Percentiles rank a stretch among this genome's conserved stretches.
phyloP scores from a whole-genome alignment of 2,329 filamentous ascomycete genomes.

The Colletotrichum liaoningense region DNA sequence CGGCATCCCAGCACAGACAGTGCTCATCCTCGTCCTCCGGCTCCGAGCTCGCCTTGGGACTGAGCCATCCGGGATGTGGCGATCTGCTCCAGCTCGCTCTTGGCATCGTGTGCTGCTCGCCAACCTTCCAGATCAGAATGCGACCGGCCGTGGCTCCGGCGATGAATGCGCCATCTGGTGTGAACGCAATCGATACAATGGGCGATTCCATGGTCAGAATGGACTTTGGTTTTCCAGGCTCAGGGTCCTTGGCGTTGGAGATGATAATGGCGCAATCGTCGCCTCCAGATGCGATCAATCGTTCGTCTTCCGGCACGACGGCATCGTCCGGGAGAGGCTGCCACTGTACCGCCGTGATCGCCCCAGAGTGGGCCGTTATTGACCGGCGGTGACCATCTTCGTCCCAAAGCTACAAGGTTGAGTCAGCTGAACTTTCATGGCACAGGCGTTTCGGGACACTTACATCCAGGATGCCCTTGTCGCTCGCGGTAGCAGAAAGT shows the following conservation, averaged over 20 bases:
- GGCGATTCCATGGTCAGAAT: constrained; percentile 71
- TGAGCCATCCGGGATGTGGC: constrained; percentile 68
- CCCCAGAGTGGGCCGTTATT: constrained; percentile 69
- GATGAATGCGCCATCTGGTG: constrained; percentile 72
- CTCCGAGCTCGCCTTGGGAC: constrained; percentile 63
- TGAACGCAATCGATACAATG: constrained; percentile 70
- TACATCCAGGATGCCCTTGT: constrained; percentile 71
- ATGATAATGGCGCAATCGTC: constrained; percentile 73
- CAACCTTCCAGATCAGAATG: constrained; percentile 74
- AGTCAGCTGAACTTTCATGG: constrained; percentile 17
- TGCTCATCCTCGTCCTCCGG: constrained; percentile 71
- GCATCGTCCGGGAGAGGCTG: constrained; percentile 59
- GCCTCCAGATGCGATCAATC: constrained; percentile 70
- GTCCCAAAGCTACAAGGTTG: constrained; percentile 62
- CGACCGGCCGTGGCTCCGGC: constrained; percentile 69
- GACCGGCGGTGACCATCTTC: constrained; percentile 63
- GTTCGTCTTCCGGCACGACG: constrained; percentile 55
- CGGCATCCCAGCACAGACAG: constrained; percentile 71
- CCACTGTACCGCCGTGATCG: constrained; percentile 70
- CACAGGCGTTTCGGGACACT: constrained; percentile 44
- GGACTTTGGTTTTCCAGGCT: constrained; percentile 64
- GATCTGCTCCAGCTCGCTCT: constrained; percentile 69
- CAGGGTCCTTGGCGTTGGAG: constrained; percentile 68
- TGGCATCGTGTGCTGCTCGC: constrained; percentile 64
- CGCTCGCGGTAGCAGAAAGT: constrained; percentile 68